Evolutionary conservation across 2,329 filamentous ascomycete genomes (phyloP), one percentile per base, ranked within the genome.

Genomic region (Thermothelomyces thermophilus): DNA sequence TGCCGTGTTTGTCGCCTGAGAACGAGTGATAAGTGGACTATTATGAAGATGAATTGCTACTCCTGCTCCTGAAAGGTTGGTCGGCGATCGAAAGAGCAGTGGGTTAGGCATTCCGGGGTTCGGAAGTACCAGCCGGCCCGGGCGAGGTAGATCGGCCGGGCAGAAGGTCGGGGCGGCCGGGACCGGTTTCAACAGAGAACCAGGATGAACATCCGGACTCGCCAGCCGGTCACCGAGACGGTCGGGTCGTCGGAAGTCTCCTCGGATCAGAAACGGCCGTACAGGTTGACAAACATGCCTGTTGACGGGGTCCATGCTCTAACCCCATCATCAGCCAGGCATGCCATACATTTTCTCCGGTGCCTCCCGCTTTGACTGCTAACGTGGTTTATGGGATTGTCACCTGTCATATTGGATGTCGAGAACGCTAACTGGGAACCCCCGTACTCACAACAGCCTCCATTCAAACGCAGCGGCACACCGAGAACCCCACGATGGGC

Each of bases 401-500:
- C 17, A 20, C 5, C 17, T 28, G 34, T 30, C 19, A n/a, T 31
- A 3, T 34, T 20, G 24, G 17, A 31, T 22, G 16, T 17, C 9
- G 20, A 20, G 30, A 22, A n/a, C n/a, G n/a, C 24, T 20, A 1
- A 13, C 44, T 31, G 9, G 10, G 3, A 28, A 33, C 28, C 17
- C 4, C 16, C 14, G n/a, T n/a, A 22, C n/a, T 30, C 19, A 9
- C 17, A 24, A n/a, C 24, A 37, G 16, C 14, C 28, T n/a, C 28
- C 7, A 41, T 42, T 6, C n/a, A 20, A 16, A 24, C 30, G 7
- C 31, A 11, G n/a, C 19, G n/a, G 16, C 16, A 11, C 41, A 46
- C 8, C 19, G 24, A 42, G 13, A 24, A 22, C 19, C 20, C 30
- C 42, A 55, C 28, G 34, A 63, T 63, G 61, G 47, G 45, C 22